Evolutionary conservation across 768 basidiomycete species (phyloP).

Genomic region (Suillus placidus): DNA sequence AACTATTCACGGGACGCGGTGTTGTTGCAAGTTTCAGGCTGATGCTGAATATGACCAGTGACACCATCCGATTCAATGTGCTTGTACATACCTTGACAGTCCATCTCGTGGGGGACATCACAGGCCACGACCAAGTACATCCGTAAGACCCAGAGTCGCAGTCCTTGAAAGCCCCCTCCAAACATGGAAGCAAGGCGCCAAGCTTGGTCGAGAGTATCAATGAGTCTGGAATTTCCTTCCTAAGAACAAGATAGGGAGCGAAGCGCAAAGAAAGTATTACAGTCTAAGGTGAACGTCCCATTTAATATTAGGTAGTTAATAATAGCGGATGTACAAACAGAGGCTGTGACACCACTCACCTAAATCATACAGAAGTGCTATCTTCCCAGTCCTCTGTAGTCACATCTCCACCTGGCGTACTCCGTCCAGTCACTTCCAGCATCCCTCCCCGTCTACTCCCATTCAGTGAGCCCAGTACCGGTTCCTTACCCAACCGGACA

Average conservation of each 20-base stretch:
- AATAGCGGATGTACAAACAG: not conserved
- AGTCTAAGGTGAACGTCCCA: not conserved
- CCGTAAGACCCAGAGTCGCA: too few relatives aligned
- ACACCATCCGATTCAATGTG: not conserved
- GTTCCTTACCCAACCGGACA: constrained; percentile 27
- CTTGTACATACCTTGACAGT: not conserved
- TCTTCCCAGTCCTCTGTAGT: constrained; percentile 37
- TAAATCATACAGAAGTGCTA: constrained; percentile 26
- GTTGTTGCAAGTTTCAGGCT: not conserved
- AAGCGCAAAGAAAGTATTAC: not conserved
- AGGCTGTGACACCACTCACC: not conserved
- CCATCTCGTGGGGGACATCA: not conserved
- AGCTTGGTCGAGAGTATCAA: not conserved
- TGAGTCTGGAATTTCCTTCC: not conserved
- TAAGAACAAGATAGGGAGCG: not conserved
- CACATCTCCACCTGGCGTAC: constrained; percentile 17
- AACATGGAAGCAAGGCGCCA: too few relatives aligned
- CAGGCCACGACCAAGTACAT: not conserved
- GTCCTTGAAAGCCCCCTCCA: too few relatives aligned
- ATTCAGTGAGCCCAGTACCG: constrained; percentile 24
- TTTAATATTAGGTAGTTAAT: not conserved
- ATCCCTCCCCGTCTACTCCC: constrained; percentile 21
- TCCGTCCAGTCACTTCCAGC: constrained; percentile 29
- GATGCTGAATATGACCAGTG: not conserved
- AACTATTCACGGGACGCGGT: not conserved